Evolutionary conservation across 257 asterid genomes (phyloP), one percentile per base, ranked within the genome.

Genomic region (Mentha longifolia): DNA sequence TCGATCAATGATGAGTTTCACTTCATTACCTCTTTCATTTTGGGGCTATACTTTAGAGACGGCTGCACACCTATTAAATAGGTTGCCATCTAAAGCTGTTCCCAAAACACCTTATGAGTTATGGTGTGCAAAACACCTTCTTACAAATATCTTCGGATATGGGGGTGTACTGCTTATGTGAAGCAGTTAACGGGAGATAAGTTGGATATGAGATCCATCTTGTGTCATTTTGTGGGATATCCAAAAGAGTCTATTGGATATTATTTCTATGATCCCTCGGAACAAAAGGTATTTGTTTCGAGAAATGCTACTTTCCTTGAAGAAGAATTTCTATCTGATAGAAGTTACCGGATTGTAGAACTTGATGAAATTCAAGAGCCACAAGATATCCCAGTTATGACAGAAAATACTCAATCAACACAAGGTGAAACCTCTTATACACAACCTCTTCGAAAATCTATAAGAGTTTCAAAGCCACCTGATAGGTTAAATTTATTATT

Each of bases 281-380:
- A 60, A 33, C 49, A 60, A 37, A 60, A 60, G n/a, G 49, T 60
- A n/a, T 60, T 60, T 37, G 66, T 60, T 37, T 60, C 30, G 14
- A 60, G 66, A 8, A 60, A 58, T 58, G 64, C 42, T 13, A 30
- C 11, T 3, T 58, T 28, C 13, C 43, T 55, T 58, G 42, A 58
- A 3, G 43, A 58, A 13, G 42, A 28, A 6, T 28, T 58, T 58
- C 4, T 31, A 0, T 58, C 7, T 22, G 14, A 55, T 55, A 22
- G 8, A 55, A 55, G 5, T 11, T 2, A 1, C 16, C 9, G 7
- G 33, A 20, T 55, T 9, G 35, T 55, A 9, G 61, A 55, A 55
- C 64, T 58, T 28, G 64, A 58, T 6, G 42, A 31, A 31, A 28
- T 6, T 58, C 64, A 28, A 30, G 64, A 58, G 11, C 59, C 59